These are phyloP conservation scores for Globisporangium solare DNA, from an alignment of 352 stramenopile species.

Conservation along the genomic window DNA sequence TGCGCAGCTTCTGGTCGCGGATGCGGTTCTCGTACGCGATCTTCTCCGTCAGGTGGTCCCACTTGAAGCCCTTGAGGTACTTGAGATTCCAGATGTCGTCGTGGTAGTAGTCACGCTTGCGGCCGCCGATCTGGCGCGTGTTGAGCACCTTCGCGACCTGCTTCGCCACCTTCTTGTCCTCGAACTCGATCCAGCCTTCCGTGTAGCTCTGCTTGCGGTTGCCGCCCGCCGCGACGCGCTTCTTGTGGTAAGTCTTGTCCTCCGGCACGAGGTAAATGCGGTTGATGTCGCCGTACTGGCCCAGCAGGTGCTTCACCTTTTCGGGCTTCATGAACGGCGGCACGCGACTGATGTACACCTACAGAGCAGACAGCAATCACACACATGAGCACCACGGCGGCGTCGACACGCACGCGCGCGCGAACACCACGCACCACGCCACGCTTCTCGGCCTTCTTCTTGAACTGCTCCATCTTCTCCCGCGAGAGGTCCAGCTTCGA, in stretches of 20 bases:
- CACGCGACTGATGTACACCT: constrained; percentile 94
- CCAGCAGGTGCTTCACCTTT: constrained; percentile 92
- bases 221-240: constrained; percentile 82
- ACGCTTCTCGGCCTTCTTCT: constrained; percentile 41
- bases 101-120: constrained; percentile 95
- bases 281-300: constrained; percentile 91
- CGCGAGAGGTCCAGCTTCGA: constrained; percentile 11
- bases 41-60: constrained; percentile 98
- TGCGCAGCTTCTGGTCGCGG: constrained; percentile 79
- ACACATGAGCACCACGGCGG: not conserved
- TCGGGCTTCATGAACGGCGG: constrained; percentile 96
- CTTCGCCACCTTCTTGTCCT: constrained; percentile 96
- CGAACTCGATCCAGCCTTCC: constrained; percentile 99
- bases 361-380: not conserved
- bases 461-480: constrained; percentile 50
- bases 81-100: constrained; percentile 99
- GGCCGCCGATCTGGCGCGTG: constrained; percentile 88
- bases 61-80: constrained; percentile 99
- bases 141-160: constrained; percentile 92
- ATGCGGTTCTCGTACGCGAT: constrained; percentile 89
- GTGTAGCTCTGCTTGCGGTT: constrained; percentile 90
- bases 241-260: constrained; percentile 91
- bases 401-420: not conserved
- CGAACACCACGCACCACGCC: constrained; percentile 40
- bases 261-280: constrained; percentile 97